These are phyloP conservation scores for Melaleuca quinquenervia DNA, from an alignment of 345 rosid species.

Conservation along the genomic window DNA sequence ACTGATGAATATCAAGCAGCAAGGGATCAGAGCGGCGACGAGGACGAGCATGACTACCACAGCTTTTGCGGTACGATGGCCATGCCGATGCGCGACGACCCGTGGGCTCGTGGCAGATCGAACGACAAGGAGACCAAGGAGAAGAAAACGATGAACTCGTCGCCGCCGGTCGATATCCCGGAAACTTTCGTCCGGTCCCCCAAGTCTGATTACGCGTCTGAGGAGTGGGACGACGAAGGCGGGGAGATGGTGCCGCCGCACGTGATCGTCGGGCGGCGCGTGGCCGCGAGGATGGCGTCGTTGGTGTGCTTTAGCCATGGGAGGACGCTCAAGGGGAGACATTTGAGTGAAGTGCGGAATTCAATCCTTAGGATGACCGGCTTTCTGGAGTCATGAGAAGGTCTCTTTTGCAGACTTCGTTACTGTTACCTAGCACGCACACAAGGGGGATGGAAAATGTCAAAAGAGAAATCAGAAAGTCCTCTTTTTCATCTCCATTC, in stretches of 20 bases:
- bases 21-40: not conserved
- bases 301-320: constrained; percentile 75
- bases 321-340: constrained; percentile 73
- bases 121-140: constrained; percentile 8
- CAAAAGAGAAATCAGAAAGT: not conserved
- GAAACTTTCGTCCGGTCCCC: constrained; percentile 1
- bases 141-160: constrained; percentile 2
- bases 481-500: not conserved
- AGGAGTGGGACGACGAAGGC: constrained; percentile 11
- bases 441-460: not conserved
- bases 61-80: accelerated
- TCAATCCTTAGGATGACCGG: constrained; percentile 81
- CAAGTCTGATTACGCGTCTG: not conserved
- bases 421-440: not conserved
- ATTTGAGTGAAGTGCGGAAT: constrained; percentile 69
- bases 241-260: constrained; percentile 38
- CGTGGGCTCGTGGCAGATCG: not conserved
- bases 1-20: not conserved
- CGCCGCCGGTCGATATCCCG: constrained; percentile 34
- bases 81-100: not conserved
- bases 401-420: not conserved
- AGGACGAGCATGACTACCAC: not conserved
- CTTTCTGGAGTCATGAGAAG: constrained; percentile 50
- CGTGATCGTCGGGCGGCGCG: constrained; percentile 40
- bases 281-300: constrained; percentile 55